Conservation (phyloP, 1,139 yeast genomes). For the Meyerozyma athensensis region DNA sequence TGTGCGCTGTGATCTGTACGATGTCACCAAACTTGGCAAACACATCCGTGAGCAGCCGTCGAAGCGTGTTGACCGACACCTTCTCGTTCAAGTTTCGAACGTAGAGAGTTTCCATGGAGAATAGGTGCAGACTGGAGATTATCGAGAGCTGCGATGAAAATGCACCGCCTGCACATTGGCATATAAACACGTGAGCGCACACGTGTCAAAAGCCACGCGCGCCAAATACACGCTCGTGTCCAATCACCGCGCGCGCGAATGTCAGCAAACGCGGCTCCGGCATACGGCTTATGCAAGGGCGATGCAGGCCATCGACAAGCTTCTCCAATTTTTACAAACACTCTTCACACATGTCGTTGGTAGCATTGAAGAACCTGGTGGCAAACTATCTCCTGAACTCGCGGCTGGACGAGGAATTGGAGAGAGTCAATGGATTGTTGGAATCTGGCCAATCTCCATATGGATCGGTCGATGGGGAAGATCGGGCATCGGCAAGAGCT, state of each 20-base stretch:
- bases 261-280: conserved; percentile 5
- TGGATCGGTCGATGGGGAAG: conserved; percentile 30
- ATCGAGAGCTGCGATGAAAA: too few species aligned
- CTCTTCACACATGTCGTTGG: conserved; percentile 28
- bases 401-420: conserved; percentile 29
- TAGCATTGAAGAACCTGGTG: conserved; percentile 36
- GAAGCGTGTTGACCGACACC: conserved; percentile 50
- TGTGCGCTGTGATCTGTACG: conserved; percentile 53
- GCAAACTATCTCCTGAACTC: conserved; percentile 19
- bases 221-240: too few species aligned
- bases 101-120: conserved; percentile 40
- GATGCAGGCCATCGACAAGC: neutral
- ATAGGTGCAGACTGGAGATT: too few species aligned
- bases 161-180: too few species aligned
- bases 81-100: conserved; percentile 70
- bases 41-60: conserved; percentile 33
- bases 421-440: conserved; percentile 31
- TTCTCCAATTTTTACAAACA: neutral
- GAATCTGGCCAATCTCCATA: conserved; percentile 32
- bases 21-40: conserved; percentile 49
- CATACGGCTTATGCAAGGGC: neutral
- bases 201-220: too few species aligned
- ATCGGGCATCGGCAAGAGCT: conserved; percentile 34
- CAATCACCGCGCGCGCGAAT: conserved; percentile 5
- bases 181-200: too few species aligned